Evolutionary conservation across 768 basidiomycete species (phyloP).

Genomic region (Boletus reticuloceps): DNA sequence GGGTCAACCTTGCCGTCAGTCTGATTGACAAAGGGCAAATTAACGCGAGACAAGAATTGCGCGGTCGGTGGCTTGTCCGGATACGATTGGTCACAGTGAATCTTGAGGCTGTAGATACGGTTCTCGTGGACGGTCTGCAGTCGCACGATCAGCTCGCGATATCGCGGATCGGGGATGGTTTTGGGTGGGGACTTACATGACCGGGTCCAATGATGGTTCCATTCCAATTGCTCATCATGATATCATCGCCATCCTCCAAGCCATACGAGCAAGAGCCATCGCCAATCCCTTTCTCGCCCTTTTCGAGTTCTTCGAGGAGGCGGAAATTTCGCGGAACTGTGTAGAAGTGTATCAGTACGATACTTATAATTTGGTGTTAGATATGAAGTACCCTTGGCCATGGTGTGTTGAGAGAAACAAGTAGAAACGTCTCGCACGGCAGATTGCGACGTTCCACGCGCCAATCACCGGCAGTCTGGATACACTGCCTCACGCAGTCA

Average conservation of each 20-base stretch:
- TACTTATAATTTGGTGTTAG: not conserved
- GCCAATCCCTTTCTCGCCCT: slow-evolving; percentile 99
- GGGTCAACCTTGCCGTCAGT: slow-evolving; percentile 76
- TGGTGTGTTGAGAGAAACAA: slow-evolving; percentile 20
- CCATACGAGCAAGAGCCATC: slow-evolving; percentile 98
- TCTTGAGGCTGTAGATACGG: slow-evolving; percentile 94
- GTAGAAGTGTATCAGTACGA: not conserved
- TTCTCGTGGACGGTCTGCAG: slow-evolving; percentile 96
- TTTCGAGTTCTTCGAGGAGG: slow-evolving; percentile 96
- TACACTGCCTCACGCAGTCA: slow-evolving; percentile 33
- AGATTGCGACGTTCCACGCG: not conserved
- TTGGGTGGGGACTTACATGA: slow-evolving; percentile 60
- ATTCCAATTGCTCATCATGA: slow-evolving; percentile 98
- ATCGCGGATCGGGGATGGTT: slow-evolving; percentile 5
- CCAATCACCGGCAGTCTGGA: slow-evolving; percentile 14
- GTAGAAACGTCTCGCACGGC: not conserved
- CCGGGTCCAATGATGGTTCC: slow-evolving; percentile 99
- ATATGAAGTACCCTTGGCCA: slow-evolving; percentile 51
- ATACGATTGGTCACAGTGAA: slow-evolving; percentile 74
- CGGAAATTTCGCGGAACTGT: slow-evolving; percentile 95
- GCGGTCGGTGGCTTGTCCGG: slow-evolving; percentile 78
- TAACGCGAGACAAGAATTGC: slow-evolving; percentile 86
- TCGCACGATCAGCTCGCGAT: slow-evolving; percentile 14
- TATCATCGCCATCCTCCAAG: slow-evolving; percentile 91
- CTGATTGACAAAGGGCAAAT: slow-evolving; percentile 87